Percentiles rank a stretch among this genome's conserved stretches.
Conservation (phyloP, 2,329 filamentous ascomycete genomes). For the Fusarium pininemorale region DNA sequence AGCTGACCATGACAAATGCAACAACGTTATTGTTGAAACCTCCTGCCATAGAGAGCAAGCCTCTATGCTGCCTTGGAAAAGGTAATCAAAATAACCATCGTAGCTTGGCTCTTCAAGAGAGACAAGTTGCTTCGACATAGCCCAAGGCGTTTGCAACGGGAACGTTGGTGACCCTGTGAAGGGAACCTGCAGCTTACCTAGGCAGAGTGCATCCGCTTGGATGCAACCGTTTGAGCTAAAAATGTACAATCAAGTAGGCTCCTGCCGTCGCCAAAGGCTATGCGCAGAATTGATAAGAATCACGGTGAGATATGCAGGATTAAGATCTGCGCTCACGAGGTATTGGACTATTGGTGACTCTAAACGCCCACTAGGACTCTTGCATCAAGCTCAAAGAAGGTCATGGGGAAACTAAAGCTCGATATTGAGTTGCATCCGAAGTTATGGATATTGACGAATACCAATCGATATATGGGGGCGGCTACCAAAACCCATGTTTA, state of each 20-base stretch:
- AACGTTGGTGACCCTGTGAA: background rate
- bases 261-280: background rate
- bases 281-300: background rate
- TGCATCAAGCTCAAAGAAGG: slow-evolving; percentile 9
- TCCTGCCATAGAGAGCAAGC: background rate
- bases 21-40: background rate
- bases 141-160: background rate
- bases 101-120: background rate
- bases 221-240: slow-evolving; percentile 11
- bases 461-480: slow-evolving; percentile 10
- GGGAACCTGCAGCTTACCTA: slow-evolving; percentile 8
- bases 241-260: background rate
- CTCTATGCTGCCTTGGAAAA: background rate
- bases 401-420: slow-evolving; percentile 25
- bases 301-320: slow-evolving; percentile 19
- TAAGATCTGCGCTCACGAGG: slow-evolving; percentile 27
- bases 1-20: slow-evolving; percentile 30
- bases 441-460: slow-evolving; percentile 2
- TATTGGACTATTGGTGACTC: background rate
- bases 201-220: background rate
- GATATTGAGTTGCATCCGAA: slow-evolving; percentile 9
- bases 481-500: slow-evolving; percentile 10
- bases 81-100: background rate
- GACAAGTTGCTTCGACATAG: background rate
- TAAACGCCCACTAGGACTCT: slow-evolving; percentile 6